Conservation (phyloP, 139 green algal species). For the Chlorella sp. region DNA sequence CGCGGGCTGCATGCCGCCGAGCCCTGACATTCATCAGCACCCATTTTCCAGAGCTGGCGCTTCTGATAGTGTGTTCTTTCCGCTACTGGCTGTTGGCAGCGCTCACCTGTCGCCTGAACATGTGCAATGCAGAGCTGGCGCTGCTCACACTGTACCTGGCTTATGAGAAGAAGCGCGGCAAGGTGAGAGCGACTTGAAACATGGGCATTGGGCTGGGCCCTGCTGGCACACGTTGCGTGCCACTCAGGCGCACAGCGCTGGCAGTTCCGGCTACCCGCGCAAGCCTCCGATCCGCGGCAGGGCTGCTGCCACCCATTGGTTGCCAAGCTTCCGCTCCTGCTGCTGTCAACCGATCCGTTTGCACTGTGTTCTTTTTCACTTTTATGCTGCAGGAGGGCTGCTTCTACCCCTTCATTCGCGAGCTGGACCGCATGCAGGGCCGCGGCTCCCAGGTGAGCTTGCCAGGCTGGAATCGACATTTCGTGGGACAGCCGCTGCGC, state of each 20-base stretch:
- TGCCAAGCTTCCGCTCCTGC: no score
- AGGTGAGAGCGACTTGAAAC: background rate
- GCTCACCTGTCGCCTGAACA: no score
- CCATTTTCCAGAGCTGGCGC: no score
- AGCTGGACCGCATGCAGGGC: conserved; percentile 85
- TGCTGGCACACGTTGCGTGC: background rate
- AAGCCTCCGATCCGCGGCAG: background rate
- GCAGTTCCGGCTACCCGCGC: background rate
- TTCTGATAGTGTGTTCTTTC: no score
- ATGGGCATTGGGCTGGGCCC: background rate
- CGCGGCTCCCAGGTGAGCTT: conserved; percentile 51
- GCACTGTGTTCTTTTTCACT: background rate
- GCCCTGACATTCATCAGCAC: no score
- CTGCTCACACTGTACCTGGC: conserved; percentile 92
- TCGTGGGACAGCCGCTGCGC: no score
- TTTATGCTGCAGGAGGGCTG: conserved; percentile 29
- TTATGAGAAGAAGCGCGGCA: conserved; percentile 95
- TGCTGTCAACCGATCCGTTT: background rate
- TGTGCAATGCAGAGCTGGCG: conserved; percentile 72
- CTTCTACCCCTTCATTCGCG: conserved; percentile 90
- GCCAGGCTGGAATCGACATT: background rate
- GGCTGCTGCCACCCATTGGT: background rate
- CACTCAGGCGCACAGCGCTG: background rate
- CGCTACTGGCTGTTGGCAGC: no score
- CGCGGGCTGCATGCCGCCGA: no score